A percentile compares a stretch with the other conserved stretches of the same genome.
phyloP scores from a whole-genome alignment of 2,329 filamentous ascomycete genomes.

The Geosmithia morbida region DNA sequence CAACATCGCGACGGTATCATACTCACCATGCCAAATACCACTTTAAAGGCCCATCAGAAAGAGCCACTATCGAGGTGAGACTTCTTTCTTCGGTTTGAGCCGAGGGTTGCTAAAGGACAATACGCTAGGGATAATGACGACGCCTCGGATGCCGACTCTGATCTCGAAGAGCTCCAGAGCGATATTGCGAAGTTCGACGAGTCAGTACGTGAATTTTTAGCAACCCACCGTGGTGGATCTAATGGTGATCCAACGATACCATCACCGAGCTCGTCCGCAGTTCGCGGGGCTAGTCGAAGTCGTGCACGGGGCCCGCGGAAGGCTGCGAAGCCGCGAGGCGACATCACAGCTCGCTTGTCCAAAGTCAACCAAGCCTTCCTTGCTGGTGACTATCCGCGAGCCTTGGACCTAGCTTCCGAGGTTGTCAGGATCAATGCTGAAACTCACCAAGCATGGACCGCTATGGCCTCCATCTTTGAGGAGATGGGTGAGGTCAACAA shows the following conservation, averaged over 20 bases:
- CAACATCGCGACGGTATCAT: not conserved
- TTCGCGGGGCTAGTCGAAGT: slow-evolving; percentile 6
- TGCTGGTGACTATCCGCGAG: slow-evolving; percentile 42
- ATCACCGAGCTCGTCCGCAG: slow-evolving; percentile 2
- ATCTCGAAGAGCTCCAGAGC: slow-evolving; percentile 25
- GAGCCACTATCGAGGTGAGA: not conserved
- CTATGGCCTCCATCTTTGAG: slow-evolving; percentile 45
- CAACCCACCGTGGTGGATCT: slow-evolving; percentile 15
- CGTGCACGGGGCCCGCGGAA: slow-evolving; percentile 34
- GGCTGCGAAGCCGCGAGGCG: slow-evolving; percentile 52
- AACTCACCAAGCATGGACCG: slow-evolving; percentile 50
- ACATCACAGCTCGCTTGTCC: slow-evolving; percentile 54
- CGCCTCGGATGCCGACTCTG: slow-evolving; percentile 26
- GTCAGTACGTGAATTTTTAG: slow-evolving; percentile 24
- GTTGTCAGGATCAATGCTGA: slow-evolving; percentile 56
- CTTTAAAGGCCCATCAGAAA: not conserved
- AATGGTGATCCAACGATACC: slow-evolving; percentile 5
- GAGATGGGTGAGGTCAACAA: slow-evolving; percentile 43
- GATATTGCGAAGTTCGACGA: slow-evolving; percentile 28
- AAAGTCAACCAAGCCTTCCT: slow-evolving; percentile 56
- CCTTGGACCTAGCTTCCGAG: slow-evolving; percentile 43
- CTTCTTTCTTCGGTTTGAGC: not conserved
- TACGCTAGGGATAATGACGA: slow-evolving; percentile 7
- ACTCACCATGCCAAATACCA: not conserved
- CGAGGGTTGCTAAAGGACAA: not conserved